Evolutionary conservation across 2,329 filamentous ascomycete species (phyloP), one percentile per base, ranked within the genome.

Genomic region (Beauveria rudraprayagi): DNA sequence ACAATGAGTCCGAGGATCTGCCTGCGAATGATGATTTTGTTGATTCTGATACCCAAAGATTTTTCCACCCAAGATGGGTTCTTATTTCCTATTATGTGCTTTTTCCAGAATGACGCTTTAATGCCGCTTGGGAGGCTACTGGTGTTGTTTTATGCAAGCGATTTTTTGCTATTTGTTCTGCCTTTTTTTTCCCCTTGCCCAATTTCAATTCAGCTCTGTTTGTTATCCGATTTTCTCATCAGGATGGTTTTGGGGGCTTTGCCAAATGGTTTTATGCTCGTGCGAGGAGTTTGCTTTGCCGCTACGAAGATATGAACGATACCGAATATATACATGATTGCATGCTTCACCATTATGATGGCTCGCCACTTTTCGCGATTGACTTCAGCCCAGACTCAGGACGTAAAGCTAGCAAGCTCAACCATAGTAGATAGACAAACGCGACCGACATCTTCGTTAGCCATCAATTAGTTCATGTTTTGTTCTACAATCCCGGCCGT

Each of bases 21-120:
- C n/a, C 30, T 59, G 57, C 41, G 48, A 53, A 34, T 54, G 57
- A 43, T 60, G 53, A 47, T 46, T n/a, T 4, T 44, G 59, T 56
- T 61, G 30, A 43, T 51, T 56, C 56, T 61, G 60, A 61, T 61
- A 61, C 60, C 60, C 60, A 61, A 61, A 56, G 52, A 56, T 11
- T 56, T 46, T 52, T 50, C 28, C 16, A 3, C 7, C 51, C 17
- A 34, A 43, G 30, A 50, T 11, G 50, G 30, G 19, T 26, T 40
- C n/a, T n/a, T 11, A 30, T 19, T 52, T 3, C 50, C 11, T 16
- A 43, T 43, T 37, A 14, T 50, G 17, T 22, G 22, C 10, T 19
- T 30, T n/a, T 28, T 19, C 24, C 51, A 9, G 19, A 17, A 53
- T 40, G 11, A 44, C 9, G 40, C 26, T 17, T 14, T 37, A 19